Percentiles rank a stretch among this genome's conserved stretches.
These are phyloP conservation scores for Eucalyptus cloeziana DNA, from an alignment of 345 rosid species.

Conservation along the genomic window DNA sequence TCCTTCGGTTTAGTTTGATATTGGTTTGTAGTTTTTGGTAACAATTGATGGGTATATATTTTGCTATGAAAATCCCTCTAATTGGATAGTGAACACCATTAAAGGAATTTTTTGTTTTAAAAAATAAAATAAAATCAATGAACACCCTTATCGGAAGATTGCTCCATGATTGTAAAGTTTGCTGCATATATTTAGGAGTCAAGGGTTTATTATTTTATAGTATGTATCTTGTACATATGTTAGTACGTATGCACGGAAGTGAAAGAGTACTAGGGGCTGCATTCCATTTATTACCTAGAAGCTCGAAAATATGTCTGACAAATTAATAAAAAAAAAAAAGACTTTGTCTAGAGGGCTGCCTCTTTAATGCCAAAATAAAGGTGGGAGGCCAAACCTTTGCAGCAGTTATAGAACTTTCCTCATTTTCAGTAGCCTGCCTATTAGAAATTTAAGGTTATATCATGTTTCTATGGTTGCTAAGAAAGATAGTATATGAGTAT, in stretches of 20 bases:
- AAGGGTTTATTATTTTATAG: background rate
- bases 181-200: background rate
- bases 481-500: background rate
- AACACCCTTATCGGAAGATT: background rate
- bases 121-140: background rate
- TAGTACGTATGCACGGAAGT: background rate
- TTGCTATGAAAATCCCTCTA: background rate
- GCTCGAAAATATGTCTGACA: background rate
- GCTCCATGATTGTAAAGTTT: background rate
- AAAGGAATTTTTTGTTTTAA: background rate
- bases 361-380: background rate
- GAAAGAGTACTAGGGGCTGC: background rate
- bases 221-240: too few relatives aligned
- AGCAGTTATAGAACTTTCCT: background rate
- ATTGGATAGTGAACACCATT: background rate
- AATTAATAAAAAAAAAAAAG: background rate
- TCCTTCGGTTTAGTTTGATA: background rate
- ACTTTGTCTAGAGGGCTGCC: background rate
- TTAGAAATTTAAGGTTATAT: background rate
- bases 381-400: background rate
- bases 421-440: background rate
- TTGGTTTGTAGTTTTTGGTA: background rate
- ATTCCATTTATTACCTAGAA: background rate
- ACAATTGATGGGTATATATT: background rate
- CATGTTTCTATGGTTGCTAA: background rate